Conservation (phyloP, 148 eudicot species). For the Camellia granthamiana region DNA sequence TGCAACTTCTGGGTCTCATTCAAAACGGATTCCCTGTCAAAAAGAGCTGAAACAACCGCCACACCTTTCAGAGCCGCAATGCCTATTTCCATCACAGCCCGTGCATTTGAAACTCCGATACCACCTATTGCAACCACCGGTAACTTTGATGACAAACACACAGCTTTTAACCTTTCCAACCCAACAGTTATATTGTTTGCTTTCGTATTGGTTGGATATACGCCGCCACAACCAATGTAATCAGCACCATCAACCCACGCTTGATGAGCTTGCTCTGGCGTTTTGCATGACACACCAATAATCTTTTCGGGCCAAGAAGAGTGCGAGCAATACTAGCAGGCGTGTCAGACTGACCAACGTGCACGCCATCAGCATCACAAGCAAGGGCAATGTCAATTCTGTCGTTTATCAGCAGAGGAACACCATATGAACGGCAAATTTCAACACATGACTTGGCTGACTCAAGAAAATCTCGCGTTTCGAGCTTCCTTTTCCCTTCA, state of each 20-base stretch:
- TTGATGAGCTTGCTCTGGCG: slow-evolving; percentile 69
- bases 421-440: slow-evolving; percentile 53
- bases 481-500: slow-evolving; percentile 76
- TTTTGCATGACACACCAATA: slow-evolving; percentile 84
- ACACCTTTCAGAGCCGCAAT: slow-evolving; percentile 65
- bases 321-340: slow-evolving; percentile 54
- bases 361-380: slow-evolving; percentile 80
- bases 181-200: slow-evolving; percentile 65
- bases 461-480: slow-evolving; percentile 67
- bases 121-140: slow-evolving; percentile 97
- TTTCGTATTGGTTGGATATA: slow-evolving; percentile 88
- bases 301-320: slow-evolving; percentile 74
- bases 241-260: slow-evolving; percentile 87
- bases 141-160: slow-evolving; percentile 67
- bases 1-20: slow-evolving; percentile 56
- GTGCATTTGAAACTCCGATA: slow-evolving; percentile 57
- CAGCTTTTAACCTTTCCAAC: slow-evolving; percentile 67
- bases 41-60: slow-evolving; percentile 85
- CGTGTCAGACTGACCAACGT: slow-evolving; percentile 91
- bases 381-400: slow-evolving; percentile 84
- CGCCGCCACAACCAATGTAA: slow-evolving; percentile 89
- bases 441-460: slow-evolving; percentile 64
- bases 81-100: slow-evolving; percentile 56
- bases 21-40: slow-evolving; percentile 60
- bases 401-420: slow-evolving; percentile 73